A percentile compares a stretch with the other conserved stretches of the same genome.
These are phyloP conservation scores for Calonectria montana DNA, from an alignment of 2,329 filamentous ascomycete genomes.

Conservation along the genomic window DNA sequence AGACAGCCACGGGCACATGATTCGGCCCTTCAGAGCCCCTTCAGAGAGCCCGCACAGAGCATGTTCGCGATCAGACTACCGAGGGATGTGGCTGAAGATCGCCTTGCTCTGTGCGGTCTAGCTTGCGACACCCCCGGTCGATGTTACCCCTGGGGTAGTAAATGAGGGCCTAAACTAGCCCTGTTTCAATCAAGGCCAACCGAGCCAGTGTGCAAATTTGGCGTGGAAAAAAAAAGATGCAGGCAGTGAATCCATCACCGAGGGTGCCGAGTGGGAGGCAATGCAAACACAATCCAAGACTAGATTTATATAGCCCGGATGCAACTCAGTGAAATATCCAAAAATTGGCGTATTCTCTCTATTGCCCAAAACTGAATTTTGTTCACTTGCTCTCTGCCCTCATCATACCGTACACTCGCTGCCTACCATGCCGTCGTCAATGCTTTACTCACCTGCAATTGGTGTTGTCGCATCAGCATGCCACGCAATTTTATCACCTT, in stretches of 20 bases:
- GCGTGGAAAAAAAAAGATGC: background rate
- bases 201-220: background rate
- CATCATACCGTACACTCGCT: background rate
- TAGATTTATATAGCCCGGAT: background rate
- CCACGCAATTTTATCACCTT: conserved; percentile 29
- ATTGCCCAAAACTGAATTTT: background rate
- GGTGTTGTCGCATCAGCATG: conserved; percentile 7
- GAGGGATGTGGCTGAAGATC: background rate
- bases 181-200: background rate
- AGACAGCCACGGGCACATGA: background rate
- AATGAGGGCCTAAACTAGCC: too few species aligned
- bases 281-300: background rate
- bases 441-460: conserved; percentile 36
- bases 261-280: background rate
- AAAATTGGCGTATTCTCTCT: background rate
- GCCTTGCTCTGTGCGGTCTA: background rate
- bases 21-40: background rate
- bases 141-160: background rate
- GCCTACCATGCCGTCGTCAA: conserved; percentile 33
- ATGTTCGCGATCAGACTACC: conserved; percentile 1
- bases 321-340: background rate
- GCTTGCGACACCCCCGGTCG: background rate
- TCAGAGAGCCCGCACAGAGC: background rate
- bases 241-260: background rate
- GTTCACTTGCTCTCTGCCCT: background rate